phyloP scores from a whole-genome alignment of 345 rosid genomes.

The Arabidopsis arenosa region DNA sequence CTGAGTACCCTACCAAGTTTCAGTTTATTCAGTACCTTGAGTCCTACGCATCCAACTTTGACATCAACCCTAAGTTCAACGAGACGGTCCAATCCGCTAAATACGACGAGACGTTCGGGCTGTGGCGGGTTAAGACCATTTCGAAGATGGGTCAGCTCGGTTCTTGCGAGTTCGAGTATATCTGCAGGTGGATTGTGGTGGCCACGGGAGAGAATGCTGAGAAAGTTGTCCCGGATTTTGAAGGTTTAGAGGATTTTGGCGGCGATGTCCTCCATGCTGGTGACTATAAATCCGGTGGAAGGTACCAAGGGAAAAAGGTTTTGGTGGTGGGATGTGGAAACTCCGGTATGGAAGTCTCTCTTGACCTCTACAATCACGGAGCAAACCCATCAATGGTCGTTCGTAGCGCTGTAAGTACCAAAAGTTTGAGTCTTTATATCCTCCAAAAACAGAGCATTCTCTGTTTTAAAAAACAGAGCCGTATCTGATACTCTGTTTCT shows the following conservation, averaged over 20 bases:
- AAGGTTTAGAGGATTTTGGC: slow-evolving; percentile 64
- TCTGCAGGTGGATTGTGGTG: slow-evolving; percentile 83
- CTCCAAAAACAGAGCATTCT: background rate
- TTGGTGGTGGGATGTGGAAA: slow-evolving; percentile 90
- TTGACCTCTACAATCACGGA: slow-evolving; percentile 75
- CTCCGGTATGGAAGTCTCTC: slow-evolving; percentile 93
- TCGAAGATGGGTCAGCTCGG: slow-evolving; percentile 43
- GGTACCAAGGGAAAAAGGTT: slow-evolving; percentile 60
- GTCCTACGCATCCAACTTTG: slow-evolving; percentile 64
- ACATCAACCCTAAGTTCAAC: slow-evolving; percentile 65
- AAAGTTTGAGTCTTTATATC: too few species aligned
- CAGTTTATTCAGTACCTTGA: slow-evolving; percentile 80
- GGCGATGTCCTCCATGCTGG: slow-evolving; percentile 72
- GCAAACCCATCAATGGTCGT: slow-evolving; percentile 85
- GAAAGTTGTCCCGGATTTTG: slow-evolving; percentile 74
- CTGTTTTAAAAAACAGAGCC: slow-evolving; percentile 10
- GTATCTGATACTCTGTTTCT: slow-evolving; percentile 12
- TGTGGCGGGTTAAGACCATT: slow-evolving; percentile 75
- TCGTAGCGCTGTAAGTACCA: slow-evolving; percentile 69
- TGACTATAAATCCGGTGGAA: slow-evolving; percentile 78
- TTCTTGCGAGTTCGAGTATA: slow-evolving; percentile 67
- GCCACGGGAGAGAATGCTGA: slow-evolving; percentile 96
- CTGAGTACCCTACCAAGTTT: slow-evolving; percentile 74
- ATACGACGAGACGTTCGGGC: slow-evolving; percentile 64
- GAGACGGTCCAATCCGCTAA: slow-evolving; percentile 76